Percentiles rank a stretch among this genome's conserved stretches.
phyloP scores from a whole-genome alignment of 306 rosid species.

The Quercus ilex region DNA sequence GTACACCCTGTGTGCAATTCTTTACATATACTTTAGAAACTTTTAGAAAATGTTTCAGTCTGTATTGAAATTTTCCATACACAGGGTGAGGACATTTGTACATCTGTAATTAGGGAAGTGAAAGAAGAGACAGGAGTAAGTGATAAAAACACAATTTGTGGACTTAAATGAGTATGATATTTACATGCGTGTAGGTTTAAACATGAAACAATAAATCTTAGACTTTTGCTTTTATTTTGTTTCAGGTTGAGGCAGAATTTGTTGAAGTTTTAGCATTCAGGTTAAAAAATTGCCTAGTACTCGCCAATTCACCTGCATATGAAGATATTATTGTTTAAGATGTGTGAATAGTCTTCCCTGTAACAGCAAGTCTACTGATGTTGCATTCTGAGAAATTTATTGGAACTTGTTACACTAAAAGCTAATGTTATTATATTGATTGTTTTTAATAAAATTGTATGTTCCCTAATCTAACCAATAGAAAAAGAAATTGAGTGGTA shows the following conservation, averaged over 20 bases:
- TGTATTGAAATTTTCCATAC: background rate
- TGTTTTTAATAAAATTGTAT: background rate
- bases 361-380: background rate
- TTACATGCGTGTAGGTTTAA: background rate
- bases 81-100: conserved; percentile 81
- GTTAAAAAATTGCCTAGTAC: conserved; percentile 29
- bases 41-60: conserved; percentile 41
- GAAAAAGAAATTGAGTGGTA: no score
- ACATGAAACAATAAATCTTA: background rate
- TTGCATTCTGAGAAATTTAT: background rate
- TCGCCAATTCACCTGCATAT: background rate
- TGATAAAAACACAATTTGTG: background rate
- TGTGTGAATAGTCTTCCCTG: background rate
- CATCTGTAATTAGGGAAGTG: conserved; percentile 78
- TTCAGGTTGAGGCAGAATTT: conserved; percentile 71
- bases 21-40: conserved; percentile 39
- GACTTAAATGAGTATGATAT: conserved; percentile 11
- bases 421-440: background rate
- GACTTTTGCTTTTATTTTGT: conserved; percentile 6
- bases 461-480: background rate
- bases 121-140: conserved; percentile 96
- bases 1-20: conserved; percentile 39
- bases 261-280: conserved; percentile 75
- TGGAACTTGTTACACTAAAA: conserved; percentile 1
- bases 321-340: background rate